These are phyloP conservation scores for Iris pallida DNA, from an alignment of 116 monocot species.

Conservation along the genomic window DNA sequence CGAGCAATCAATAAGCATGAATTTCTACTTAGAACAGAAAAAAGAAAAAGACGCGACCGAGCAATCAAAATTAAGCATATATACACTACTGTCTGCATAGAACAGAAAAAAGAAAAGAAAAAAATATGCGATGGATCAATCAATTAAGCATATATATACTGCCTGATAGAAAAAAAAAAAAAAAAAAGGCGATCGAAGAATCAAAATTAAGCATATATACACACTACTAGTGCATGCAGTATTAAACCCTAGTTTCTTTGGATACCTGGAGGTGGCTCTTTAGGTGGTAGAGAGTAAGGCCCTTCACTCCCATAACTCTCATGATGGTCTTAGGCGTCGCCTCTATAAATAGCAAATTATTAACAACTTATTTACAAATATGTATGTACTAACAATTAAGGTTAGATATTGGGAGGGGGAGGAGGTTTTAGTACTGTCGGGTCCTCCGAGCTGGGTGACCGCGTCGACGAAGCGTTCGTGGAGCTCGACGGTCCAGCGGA, in stretches of 20 bases:
- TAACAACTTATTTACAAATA: too few relatives aligned
- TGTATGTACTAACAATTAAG: too few relatives aligned
- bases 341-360: conserved; percentile 57
- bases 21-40: too few relatives aligned
- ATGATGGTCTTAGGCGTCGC: conserved; percentile 98
- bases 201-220: not conserved
- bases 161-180: too few relatives aligned
- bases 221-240: too few relatives aligned
- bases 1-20: too few relatives aligned
- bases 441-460: conserved; percentile 82
- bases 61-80: conserved; percentile 4
- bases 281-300: conserved; percentile 93
- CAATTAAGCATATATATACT: too few relatives aligned
- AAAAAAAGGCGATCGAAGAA: too few relatives aligned
- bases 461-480: conserved; percentile 87
- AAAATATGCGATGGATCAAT: not conserved
- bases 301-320: conserved; percentile 98
- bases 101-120: not conserved
- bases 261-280: conserved; percentile 98
- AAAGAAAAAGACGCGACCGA: too few relatives aligned
- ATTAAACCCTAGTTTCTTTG: too few relatives aligned
- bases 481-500: conserved; percentile 90
- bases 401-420: not conserved
- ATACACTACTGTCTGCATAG: not conserved
- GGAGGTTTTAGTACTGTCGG: conserved; percentile 44